Evolutionary conservation across 2,329 filamentous ascomycete genomes (phyloP), one percentile per base, ranked within the genome.

Genomic region (Orbilia brochopaga): DNA sequence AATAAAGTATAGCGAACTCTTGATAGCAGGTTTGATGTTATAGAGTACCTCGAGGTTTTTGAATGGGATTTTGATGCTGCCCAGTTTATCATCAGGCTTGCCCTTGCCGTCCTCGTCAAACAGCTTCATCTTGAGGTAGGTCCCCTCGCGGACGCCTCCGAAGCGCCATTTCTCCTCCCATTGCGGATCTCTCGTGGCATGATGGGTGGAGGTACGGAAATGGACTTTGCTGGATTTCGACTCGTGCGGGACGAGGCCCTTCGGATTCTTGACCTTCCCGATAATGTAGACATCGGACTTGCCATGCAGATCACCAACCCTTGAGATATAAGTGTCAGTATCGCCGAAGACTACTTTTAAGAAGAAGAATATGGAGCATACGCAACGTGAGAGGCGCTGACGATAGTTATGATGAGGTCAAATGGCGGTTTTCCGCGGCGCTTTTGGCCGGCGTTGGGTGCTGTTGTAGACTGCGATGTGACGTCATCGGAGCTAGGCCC

Each of bases 81-180:
- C 69, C n/a, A 73, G n/a, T 30, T 73, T 73, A 30, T 73, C 62
- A 44, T 73, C 69, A 1, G n/a, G 27, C 15, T 35, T 37, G 17
- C 55, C 40, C 7, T 63, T 66, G 11, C 46, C 40, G 30, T 67
- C 69, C 48, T 73, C 69, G n/a, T 73, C 69, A 46, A 53, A 67
- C 0, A 73, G 23, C 30, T 73, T 73, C 10, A 73, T n/a, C 27
- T 73, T 73, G 7, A 73, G 35, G 24, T 73, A 73, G n/a, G 62
- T 73, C 2, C 69, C 69, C 48, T 73, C 62, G 0, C 62, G 56
- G 0, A 73, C 35, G 10, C 69, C 62, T 19, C 69, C 69, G 15
- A 73, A 58, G 21, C 52, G 61, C 69, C 69, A 73, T 4, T 51
- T 62, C 32, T 73, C 69, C 19, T 58, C 53, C 69, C 69, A 73